Evolutionary conservation across 2,329 filamentous ascomycete species (phyloP).

Genomic region (Fusarium decemcellulare): DNA sequence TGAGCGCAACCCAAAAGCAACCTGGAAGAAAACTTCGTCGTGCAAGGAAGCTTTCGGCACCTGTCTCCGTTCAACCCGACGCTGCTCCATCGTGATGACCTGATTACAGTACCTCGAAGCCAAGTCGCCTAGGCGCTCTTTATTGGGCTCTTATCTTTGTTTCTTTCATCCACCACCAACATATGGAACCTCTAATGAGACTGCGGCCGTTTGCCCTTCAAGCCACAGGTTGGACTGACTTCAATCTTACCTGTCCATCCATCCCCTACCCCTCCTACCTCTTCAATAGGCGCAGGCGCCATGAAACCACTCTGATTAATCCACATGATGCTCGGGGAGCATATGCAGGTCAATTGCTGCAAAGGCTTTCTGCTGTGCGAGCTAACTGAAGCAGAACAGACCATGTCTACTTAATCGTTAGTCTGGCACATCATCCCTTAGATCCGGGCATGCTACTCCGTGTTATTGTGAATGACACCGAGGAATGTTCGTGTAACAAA

Average conservation of each 20-base stretch:
- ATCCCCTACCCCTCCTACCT: neutral
- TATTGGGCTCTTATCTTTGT: constrained; percentile 19
- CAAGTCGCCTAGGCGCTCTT: neutral
- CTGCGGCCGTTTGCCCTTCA: neutral
- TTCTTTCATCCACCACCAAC: constrained; percentile 16
- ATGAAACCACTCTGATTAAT: neutral
- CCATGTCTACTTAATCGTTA: neutral
- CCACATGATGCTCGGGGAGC: neutral
- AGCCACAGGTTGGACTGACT: constrained; percentile 7
- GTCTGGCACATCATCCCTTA: constrained; percentile 5
- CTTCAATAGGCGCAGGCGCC: neutral
- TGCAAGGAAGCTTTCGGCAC: constrained; percentile 10
- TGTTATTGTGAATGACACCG: constrained; percentile 3
- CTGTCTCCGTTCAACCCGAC: neutral
- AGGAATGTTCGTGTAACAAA: constrained; percentile 36
- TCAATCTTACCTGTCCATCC: neutral
- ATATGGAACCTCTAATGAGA: constrained; percentile 9
- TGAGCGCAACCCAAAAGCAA: constrained; percentile 6
- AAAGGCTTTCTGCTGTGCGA: constrained; percentile 1
- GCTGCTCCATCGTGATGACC: constrained; percentile 8
- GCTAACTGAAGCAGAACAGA: constrained; percentile 1
- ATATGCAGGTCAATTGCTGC: neutral
- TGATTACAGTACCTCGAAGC: constrained; percentile 1
- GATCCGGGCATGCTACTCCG: neutral
- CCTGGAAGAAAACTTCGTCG: neutral